Base-by-base conservation (phyloP, 345 rosid genomes). In the Lepidium aucheri region DNA sequence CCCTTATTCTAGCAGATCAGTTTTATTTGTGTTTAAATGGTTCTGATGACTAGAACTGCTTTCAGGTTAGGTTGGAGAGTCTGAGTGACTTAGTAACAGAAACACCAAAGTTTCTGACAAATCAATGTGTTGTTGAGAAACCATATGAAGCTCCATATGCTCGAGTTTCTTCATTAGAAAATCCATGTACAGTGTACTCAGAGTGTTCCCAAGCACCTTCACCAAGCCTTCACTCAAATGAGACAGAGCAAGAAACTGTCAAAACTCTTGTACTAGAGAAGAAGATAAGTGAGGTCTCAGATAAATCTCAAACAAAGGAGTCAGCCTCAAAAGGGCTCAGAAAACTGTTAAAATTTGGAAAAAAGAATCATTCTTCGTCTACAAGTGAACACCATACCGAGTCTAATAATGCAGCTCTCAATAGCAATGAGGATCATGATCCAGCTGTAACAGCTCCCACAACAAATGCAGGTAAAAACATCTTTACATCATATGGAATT, bases 121-220 rank as follows among this genome's bases (percentile, higher is more conserved):
- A 69, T 53, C 69, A 65, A 14, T 46, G 41, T 53, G 53, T 44
- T 72, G 57, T 65, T 65, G 83, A 81, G 65, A 88, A 80, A 74
- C 79, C 86, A 62, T 82, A 83, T 78, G 80, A 75, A 67, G 83
- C 96, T 49, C 91, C 97, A 13, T 77, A 73, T 79, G 97, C 92
- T 70, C 83, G 89, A 11, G 76, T 79, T 69, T 90, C 96, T 74
- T 94, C 92, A 66, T 49, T 87, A 53, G 92, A 90, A 78, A 81
- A 86, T 72, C 84, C 90, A 49, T 69, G 80, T 55, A 84, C 85
- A 41, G 60, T 52, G 59, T 77, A 82, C 58, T 77, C 82, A 1
- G 88, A 82, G 46, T 77, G 72, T 70, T 84, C 85, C 41, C 80
- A 76, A 84, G 89, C 82, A 50, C 81, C 86, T 40, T 69, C 84